Evolutionary conservation across 805 yeast genomes (phyloP), one percentile per base, ranked within the genome.

Genomic region (Ogataea sp.): DNA sequence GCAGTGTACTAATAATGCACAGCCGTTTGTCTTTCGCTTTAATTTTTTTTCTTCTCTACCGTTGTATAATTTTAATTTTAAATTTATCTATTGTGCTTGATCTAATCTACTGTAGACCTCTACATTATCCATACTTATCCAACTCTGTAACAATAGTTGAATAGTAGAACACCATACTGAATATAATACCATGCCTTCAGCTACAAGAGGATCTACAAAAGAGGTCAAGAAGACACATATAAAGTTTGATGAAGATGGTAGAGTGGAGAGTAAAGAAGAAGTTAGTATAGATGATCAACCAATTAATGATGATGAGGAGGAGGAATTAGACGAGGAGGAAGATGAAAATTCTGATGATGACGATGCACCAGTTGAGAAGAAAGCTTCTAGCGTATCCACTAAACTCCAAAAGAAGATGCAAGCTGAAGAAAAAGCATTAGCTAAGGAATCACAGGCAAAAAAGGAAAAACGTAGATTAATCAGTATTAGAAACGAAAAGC

Each of bases 281-380:
- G 24, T n/a, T n/a, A n/a, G n/a, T n/a, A n/a, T 31, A 16, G 39
- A 36, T 34, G 39, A 39, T 18, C 44, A 39, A 23, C 23, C 30
- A n/a, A 37, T 36, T 23, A 37, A 43, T 41, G 18, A 44, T 40
- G 38, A 42, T 37, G 10, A 34, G 17, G 23, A 14, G 21, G 39
- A 41, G 16, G 42, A 43, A 13, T 9, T 6, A 31, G 23, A 20
- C 15, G 36, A 39, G 28, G 44, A 47, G 38, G 23, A 42, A 41
- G 29, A 20, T 20, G 43, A 39, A 18, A 24, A 34, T 10, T 23
- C 50, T 50, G 37, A 61, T 51, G 35, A 50, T 29, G 68, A 62
- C 42, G 70, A 63, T 40, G 76, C 69, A 17, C 75, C 78, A 1
- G 78, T 79, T 38, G 76, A 71, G 41, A 78, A 72, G 46, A 75